A percentile compares a stretch with the other conserved stretches of the same genome.
These are phyloP conservation scores for Sporothrix phasma DNA, from an alignment of 2,329 filamentous ascomycete genomes.

Conservation along the genomic window DNA sequence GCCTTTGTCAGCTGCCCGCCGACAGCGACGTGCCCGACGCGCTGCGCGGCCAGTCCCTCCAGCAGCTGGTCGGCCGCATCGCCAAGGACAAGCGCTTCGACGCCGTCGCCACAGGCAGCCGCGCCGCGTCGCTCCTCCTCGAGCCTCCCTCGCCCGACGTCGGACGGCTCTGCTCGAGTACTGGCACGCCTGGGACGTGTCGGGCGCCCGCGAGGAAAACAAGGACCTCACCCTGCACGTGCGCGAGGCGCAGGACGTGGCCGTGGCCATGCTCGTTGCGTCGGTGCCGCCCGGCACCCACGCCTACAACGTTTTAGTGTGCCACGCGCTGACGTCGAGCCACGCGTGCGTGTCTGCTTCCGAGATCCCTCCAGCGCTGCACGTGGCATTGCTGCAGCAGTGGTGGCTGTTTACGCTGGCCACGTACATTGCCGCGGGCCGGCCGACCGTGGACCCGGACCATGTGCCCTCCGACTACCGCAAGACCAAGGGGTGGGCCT, in stretches of 20 bases:
- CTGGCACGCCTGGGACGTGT: slow-evolving; percentile 68
- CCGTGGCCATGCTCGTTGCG: slow-evolving; percentile 51
- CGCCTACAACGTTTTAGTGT: slow-evolving; percentile 68
- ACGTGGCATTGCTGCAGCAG: slow-evolving; percentile 64
- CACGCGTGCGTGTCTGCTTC: slow-evolving; percentile 88
- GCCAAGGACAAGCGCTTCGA: slow-evolving; percentile 60
- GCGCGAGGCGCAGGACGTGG: slow-evolving; percentile 55
- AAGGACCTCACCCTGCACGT: slow-evolving; percentile 62
- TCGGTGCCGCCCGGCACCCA: slow-evolving; percentile 48
- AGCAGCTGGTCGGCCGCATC: slow-evolving; percentile 63
- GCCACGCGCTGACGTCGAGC: slow-evolving; percentile 72
- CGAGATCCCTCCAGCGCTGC: slow-evolving; percentile 60
- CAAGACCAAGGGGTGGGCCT: slow-evolving; percentile 64
- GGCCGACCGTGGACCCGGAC: slow-evolving; percentile 62
- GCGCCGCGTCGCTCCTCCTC: slow-evolving; percentile 58
- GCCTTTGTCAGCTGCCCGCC: slow-evolving; percentile 61
- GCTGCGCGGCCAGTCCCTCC: slow-evolving; percentile 43
- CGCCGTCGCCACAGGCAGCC: slow-evolving; percentile 34
- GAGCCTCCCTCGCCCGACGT: slow-evolving; percentile 31
- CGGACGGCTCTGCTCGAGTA: slow-evolving; percentile 64
- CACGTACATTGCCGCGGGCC: slow-evolving; percentile 64
- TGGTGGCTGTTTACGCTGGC: slow-evolving; percentile 83
- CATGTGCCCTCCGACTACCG: slow-evolving; percentile 48
- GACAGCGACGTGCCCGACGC: slow-evolving; percentile 46
- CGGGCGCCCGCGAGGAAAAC: slow-evolving; percentile 38